A percentile compares a stretch with the other conserved stretches of the same genome.
Conservation (phyloP, 2,329 filamentous ascomycete species). For the Coniochaeta sp. region DNA sequence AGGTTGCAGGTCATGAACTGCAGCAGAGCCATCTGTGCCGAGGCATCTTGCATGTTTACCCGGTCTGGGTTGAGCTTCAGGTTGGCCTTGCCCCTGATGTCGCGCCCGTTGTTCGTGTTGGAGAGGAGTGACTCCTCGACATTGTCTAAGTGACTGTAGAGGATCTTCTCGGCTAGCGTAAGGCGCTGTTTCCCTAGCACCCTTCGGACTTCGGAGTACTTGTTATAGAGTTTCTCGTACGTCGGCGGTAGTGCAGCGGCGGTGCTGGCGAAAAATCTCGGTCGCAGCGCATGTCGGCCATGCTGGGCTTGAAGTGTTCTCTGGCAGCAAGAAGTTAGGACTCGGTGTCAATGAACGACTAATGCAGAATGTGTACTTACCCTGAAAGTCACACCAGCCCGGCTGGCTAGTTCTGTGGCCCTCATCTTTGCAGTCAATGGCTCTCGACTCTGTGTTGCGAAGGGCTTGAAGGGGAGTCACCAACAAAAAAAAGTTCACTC, state of each 20-base stretch:
- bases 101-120: slow-evolving; percentile 73
- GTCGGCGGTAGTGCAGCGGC: slow-evolving; percentile 51
- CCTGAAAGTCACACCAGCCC: slow-evolving; percentile 38
- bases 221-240: slow-evolving; percentile 73
- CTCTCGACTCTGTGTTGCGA: neutral
- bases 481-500: neutral
- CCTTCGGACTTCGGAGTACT: slow-evolving; percentile 65
- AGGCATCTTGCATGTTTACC: slow-evolving; percentile 98
- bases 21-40: slow-evolving; percentile 93
- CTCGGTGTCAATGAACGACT: neutral
- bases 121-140: slow-evolving; percentile 80
- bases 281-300: slow-evolving; percentile 16
- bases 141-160: slow-evolving; percentile 91
- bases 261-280: slow-evolving; percentile 27
- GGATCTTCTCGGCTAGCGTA: slow-evolving; percentile 94
- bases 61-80: slow-evolving; percentile 95
- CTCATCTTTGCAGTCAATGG: slow-evolving; percentile 29
- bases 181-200: slow-evolving; percentile 63
- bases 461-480: neutral
- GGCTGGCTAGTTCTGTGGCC: slow-evolving; percentile 41
- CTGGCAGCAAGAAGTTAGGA: slow-evolving; percentile 7
- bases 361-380: slow-evolving; percentile 19
- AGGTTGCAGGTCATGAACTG: slow-evolving; percentile 98
- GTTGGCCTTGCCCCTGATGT: slow-evolving; percentile 81
- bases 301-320: slow-evolving; percentile 28